These are phyloP conservation scores for Xylaria sp. DNA, from an alignment of 2,329 filamentous ascomycete genomes.

Conservation along the genomic window DNA sequence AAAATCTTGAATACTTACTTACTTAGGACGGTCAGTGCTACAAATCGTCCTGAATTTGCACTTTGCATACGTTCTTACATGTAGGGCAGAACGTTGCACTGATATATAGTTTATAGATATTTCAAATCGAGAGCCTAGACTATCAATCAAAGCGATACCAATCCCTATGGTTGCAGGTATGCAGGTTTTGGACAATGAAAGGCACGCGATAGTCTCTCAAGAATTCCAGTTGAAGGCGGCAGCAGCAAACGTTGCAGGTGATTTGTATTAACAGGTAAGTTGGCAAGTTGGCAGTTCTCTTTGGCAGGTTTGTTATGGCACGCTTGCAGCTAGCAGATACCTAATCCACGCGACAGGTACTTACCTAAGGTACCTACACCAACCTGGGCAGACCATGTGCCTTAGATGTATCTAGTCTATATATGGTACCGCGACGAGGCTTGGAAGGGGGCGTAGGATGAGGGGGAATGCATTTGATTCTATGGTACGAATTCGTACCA, in stretches of 20 bases:
- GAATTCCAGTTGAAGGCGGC: conserved; percentile 13
- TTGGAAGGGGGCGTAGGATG: conserved; percentile 3
- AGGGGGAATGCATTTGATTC: neutral
- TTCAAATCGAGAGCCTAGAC: neutral
- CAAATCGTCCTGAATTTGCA: no score
- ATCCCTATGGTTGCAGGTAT: neutral
- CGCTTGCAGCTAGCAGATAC: neutral
- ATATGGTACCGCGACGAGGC: neutral
- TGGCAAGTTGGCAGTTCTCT: neutral
- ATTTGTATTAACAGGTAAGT: neutral
- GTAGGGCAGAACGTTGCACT: neutral
- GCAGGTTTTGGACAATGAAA: neutral
- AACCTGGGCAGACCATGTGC: neutral
- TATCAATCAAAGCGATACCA: neutral
- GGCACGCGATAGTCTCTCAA: neutral
- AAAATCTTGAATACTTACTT: neutral
- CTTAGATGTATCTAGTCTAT: neutral
- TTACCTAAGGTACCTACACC: neutral
- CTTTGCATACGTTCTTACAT: neutral
- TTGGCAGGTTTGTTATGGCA: neutral
- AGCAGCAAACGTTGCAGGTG: neutral
- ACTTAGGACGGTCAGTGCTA: neutral
- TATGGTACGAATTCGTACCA: no score
- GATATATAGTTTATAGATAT: neutral
- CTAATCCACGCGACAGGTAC: neutral